These are phyloP conservation scores for Ophiocytium majus DNA, from an alignment of 352 stramenopile species.

Conservation along the genomic window DNA sequence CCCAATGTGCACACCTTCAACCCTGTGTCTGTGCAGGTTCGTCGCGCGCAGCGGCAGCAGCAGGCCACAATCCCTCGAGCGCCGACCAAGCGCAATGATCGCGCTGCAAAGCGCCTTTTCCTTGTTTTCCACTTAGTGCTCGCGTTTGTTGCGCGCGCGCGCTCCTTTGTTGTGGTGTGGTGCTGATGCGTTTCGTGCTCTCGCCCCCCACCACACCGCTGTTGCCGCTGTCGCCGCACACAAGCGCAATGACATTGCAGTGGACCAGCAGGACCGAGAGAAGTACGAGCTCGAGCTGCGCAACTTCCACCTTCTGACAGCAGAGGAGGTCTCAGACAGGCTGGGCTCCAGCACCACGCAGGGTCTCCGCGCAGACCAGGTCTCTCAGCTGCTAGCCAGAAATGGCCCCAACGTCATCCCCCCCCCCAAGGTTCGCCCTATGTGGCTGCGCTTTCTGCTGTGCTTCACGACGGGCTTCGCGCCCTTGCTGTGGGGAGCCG, in stretches of 20 bases:
- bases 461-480: not conserved
- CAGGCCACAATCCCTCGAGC: not conserved
- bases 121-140: not conserved
- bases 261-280: not conserved
- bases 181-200: not conserved
- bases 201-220: not conserved
- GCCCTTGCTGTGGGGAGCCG: not conserved
- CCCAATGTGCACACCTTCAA: too few relatives aligned
- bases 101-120: not conserved
- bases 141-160: too few relatives aligned
- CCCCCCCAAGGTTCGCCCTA: not conserved
- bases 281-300: constrained; percentile 14
- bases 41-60: too few relatives aligned
- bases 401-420: not conserved
- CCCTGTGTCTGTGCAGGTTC: too few relatives aligned
- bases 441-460: constrained; percentile 6
- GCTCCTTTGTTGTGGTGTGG: not conserved
- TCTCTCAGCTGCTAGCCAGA: not conserved
- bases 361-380: not conserved
- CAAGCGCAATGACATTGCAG: not conserved
- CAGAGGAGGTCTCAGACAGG: not conserved
- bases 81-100: not conserved
- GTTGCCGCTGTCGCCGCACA: not conserved
- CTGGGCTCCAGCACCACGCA: not conserved
- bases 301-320: not conserved